Evolutionary conservation across 2,329 filamentous ascomycete genomes (phyloP), one percentile per base, ranked within the genome.

Genomic region (Aschersonia sp.): DNA sequence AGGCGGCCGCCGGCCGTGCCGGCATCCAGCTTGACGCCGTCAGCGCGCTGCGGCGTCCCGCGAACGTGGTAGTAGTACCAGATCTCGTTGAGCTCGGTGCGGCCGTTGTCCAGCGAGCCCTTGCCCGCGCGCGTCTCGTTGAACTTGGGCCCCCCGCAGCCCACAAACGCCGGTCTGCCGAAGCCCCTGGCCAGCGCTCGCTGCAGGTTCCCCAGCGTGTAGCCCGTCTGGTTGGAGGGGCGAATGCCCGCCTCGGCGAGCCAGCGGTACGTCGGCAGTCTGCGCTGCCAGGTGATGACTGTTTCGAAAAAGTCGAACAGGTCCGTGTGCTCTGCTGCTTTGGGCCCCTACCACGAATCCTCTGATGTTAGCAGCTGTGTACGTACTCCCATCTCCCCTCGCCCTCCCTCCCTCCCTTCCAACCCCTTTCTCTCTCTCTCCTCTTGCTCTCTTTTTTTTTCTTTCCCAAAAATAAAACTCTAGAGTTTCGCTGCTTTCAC

Each of bases 61-160:
- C 68, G 70, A 46, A 76, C 73, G 60, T 82, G 72, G 59, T 75
- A 70, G 56, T 81, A 83, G 57, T 83, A 84, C 78, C 79, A 84
- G 10, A 80, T 68, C 68, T 85, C 80, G 50, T 60, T 71, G 44
- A 84, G 54, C 33, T 72, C 66, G 1, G 78, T 83, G 52, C 64
- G 64, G 2, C 80, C 79, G 48, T 66, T 71, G 55, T 83, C 79
- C 2, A 57, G 55, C 2, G 69, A 72, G 22, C 72, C 72, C 50
- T 62, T 68, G 2, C 80, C 79, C 6, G 71, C 75, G 22, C 59
- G 68, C 11, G 79, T 83, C 52, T 71, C 65, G 58, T 83, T 83
- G 60, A 71, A 83, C 29, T 68, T 59, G 7, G 77, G 73, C 0
- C 79, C 80, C 0, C 68, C 65, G 65, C 79, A 84, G 5, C 78